Percentiles rank a stretch among this genome's conserved stretches.
Evolutionary conservation across 768 basidiomycete species (phyloP).

Genomic region (Tulasnella sp.): DNA sequence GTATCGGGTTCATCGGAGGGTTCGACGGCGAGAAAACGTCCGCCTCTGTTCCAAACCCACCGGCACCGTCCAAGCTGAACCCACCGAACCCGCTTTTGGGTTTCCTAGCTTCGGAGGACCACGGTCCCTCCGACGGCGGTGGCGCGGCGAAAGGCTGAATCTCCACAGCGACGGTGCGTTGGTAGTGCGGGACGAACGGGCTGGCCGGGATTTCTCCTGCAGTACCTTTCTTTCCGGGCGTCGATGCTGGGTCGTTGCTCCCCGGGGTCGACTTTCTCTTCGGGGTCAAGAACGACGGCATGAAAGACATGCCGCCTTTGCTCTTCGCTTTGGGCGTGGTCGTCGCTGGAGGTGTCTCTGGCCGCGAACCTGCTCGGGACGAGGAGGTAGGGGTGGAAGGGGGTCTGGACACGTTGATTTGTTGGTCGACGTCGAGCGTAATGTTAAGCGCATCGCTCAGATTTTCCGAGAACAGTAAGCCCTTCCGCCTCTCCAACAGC

Average conservation of each 20-base stretch:
- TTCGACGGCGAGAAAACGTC: slow-evolving; percentile 5
- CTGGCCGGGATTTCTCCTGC: slow-evolving; percentile 36
- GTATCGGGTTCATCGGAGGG: slow-evolving; percentile 17
- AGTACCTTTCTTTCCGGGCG: slow-evolving; percentile 27
- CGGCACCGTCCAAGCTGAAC: slow-evolving; percentile 21
- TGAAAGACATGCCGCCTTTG: neutral
- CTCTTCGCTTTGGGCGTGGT: slow-evolving; percentile 18
- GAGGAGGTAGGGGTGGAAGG: slow-evolving; percentile 25
- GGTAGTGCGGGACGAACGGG: slow-evolving; percentile 80
- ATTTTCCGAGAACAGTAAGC: slow-evolving; percentile 84
- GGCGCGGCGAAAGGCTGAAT: slow-evolving; percentile 62
- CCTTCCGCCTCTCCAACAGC: slow-evolving; percentile 75
- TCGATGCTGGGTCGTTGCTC: neutral
- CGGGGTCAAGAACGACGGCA: slow-evolving; percentile 7
- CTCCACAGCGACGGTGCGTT: slow-evolving; percentile 54
- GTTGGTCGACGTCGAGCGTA: slow-evolving; percentile 43
- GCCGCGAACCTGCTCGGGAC: slow-evolving; percentile 24
- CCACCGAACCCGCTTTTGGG: neutral
- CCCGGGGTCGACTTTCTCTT: neutral
- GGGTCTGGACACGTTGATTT: slow-evolving; percentile 30
- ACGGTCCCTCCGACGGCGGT: slow-evolving; percentile 45
- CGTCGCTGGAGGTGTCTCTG: slow-evolving; percentile 20
- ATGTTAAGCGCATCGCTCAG: slow-evolving; percentile 78
- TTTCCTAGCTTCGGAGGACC: slow-evolving; percentile 37
- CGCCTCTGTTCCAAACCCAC: slow-evolving; percentile 17